Conservation (phyloP, 106 monocot genomes). For the Phalaenopsis aphrodite region DNA sequence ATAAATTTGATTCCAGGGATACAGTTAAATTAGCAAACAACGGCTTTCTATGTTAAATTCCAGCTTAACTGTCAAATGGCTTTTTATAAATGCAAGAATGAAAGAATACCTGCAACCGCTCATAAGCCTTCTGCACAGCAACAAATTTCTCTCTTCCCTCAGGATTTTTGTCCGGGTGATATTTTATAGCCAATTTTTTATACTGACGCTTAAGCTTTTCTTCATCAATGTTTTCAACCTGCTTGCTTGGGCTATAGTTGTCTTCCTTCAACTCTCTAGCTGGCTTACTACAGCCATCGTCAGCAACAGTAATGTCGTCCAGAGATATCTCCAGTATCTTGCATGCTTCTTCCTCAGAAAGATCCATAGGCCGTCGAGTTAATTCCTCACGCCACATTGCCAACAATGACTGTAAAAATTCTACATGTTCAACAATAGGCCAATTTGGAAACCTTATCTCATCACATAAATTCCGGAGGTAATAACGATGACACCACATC, state of each 20-base stretch:
- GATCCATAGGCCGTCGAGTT: conserved; percentile 88
- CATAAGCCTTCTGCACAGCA: conserved; percentile 97
- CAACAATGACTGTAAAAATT: conserved; percentile 89
- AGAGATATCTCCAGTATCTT: conserved; percentile 83
- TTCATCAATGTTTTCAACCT: conserved; percentile 74
- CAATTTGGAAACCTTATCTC: conserved; percentile 96
- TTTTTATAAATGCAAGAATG: not conserved
- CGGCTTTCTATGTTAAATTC: no score
- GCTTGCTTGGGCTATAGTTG: conserved; percentile 21
- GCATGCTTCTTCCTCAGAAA: conserved; percentile 97
- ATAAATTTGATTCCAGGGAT: no score
- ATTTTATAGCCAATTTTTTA: conserved; percentile 84
- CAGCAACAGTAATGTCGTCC: conserved; percentile 63
- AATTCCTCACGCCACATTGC: conserved; percentile 99
- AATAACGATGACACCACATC: conserved; percentile 99
- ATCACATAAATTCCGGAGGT: conserved; percentile 93
- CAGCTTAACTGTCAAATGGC: not conserved
- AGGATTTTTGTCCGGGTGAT: conserved; percentile 99
- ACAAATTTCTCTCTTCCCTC: conserved; percentile 99
- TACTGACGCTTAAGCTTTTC: conserved; percentile 99
- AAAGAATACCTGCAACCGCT: conserved; percentile 78
- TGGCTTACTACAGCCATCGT: conserved; percentile 22
- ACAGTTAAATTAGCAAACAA: no score
- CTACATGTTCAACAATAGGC: conserved; percentile 99
- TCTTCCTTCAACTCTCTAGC: conserved; percentile 19